Evolutionary conservation across 176 grass and related monocot species (phyloP), one percentile per base, ranked within the genome.

Genomic region (Lolium multiflorum): DNA sequence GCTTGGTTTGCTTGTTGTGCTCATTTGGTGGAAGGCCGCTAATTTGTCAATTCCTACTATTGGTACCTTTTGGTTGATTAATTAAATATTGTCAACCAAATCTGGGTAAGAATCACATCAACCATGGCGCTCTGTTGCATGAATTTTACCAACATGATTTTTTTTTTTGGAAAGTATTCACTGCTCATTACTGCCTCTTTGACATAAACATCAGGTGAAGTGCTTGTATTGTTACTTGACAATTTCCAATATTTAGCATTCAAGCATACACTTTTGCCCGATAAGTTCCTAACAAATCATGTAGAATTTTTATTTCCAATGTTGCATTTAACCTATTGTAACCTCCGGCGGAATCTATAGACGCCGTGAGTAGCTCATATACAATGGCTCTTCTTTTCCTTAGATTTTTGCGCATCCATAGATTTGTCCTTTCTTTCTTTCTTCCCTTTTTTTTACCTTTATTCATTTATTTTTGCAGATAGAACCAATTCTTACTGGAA

Each of bases 401-500:
- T 80, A 52, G 0, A 0, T 7, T 77, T 47, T 88, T 60, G 4
- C 17, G 1, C 18, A 71, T 79, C 37, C 12, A 51, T 88, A 90
- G 75, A 75, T 87, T 85, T 64, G 22, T 47, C 85, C 88, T 12
- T 91, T 35, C 31, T 90, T 43, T 93, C 57, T 84, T 91, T 87
- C 77, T 90, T 63, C 25, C 61, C 56, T 61, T 81, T 78, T 91
- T 92, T 91, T 97, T 88, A 90, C 82, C 76, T 74, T 86, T 88
- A 35, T 35, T 35, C 31, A 35, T 35, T 78, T 87, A 76, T 87
- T 97, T 97, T 94, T 97, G 94, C 92, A 97, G 94, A 94, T 97
- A 92, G 94, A 92, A 76, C 90, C 92, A 80, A 89, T 97, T 77
- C 77, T 92, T 87, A 92, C 92, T 91, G 92, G 94, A 87, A 97